Evolutionary conservation across 75 land plant species (phyloP), one percentile per base, ranked within the genome.

Genomic region (Cryptomeria japonica): DNA sequence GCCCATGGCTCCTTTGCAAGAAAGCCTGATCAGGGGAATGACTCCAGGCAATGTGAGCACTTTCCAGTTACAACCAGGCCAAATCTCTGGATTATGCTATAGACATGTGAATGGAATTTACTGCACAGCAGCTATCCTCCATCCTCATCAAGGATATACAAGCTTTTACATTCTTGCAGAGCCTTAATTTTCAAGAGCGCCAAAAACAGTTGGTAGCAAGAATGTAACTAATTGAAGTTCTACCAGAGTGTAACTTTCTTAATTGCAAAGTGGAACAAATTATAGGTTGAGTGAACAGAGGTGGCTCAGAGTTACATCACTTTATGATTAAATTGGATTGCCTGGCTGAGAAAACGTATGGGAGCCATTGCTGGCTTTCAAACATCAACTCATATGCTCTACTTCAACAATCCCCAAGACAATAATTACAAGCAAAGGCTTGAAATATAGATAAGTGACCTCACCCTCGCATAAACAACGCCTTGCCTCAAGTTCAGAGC

Each of bases 161-260:
- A 72, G 75, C 36, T 72, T 31, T 28, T 31, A 31, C 9, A 5
- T 72, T 72, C 75, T 72, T 31, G 13, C 75, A 72, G 31, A n/a
- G 34, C 64, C 64, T 28, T 72, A 1, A 72, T 72, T 72, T 31
- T 31, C 34, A 72, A 28, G 34, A n/a, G 75, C 31, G 11, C 34
- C 75, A 72, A n/a, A 72, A 72, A 72, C n/a, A 22, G 75, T 72
- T 72, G 34, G n/a, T 72, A 72, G 75, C 75, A 72, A 72, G 75
- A 72, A 72, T 72, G 75, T n/a, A 3, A 72, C 34, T 72, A 31
- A 11, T 72, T n/a, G 7, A n/a, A n/a, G 75, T 72, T 72, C 75
- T 72, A 72, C 36, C 34, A 31, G 31, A 72, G 75, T 72, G 32
- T 72, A 72, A n/a, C 7, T 72, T 6, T 72, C 34, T 72, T 72